Conservation (phyloP, 306 rosid species). For the Comarum palustre region DNA sequence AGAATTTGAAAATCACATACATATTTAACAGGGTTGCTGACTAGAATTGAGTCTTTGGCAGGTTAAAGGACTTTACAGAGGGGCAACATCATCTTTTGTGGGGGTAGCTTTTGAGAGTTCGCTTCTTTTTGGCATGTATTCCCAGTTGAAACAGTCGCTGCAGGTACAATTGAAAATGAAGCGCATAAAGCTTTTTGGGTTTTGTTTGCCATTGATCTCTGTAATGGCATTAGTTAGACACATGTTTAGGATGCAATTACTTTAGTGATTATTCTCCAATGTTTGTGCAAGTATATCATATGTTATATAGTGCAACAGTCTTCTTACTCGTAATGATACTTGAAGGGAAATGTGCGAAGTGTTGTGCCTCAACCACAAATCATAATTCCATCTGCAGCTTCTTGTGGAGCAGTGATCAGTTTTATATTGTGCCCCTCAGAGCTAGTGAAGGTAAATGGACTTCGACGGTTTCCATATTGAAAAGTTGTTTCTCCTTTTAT, state of each 20-base stretch:
- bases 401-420: constrained; percentile 76
- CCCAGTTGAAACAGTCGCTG: constrained; percentile 66
- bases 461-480: constrained; percentile 17
- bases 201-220: constrained; percentile 19
- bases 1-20: neutral
- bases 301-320: constrained; percentile 11
- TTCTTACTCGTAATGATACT: constrained; percentile 21
- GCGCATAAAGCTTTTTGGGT: constrained; percentile 17
- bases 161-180: constrained; percentile 60
- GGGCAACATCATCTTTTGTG: constrained; percentile 85
- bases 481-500: constrained; percentile 12
- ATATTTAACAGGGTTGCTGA: constrained; percentile 18
- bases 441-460: constrained; percentile 68
- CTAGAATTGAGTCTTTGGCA: constrained; percentile 39
- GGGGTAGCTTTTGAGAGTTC: constrained; percentile 94
- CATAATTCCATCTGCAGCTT: constrained; percentile 87
- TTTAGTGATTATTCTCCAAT: constrained; percentile 10
- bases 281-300: constrained; percentile 17
- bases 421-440: constrained; percentile 90
- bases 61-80: constrained; percentile 92
- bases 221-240: constrained; percentile 15
- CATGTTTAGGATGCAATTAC: neutral
- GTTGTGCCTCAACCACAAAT: constrained; percentile 58
- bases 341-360: constrained; percentile 64
- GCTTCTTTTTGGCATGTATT: constrained; percentile 81